Conservation (phyloP, 805 yeast genomes). For the Yamadazyma sp. region DNA sequence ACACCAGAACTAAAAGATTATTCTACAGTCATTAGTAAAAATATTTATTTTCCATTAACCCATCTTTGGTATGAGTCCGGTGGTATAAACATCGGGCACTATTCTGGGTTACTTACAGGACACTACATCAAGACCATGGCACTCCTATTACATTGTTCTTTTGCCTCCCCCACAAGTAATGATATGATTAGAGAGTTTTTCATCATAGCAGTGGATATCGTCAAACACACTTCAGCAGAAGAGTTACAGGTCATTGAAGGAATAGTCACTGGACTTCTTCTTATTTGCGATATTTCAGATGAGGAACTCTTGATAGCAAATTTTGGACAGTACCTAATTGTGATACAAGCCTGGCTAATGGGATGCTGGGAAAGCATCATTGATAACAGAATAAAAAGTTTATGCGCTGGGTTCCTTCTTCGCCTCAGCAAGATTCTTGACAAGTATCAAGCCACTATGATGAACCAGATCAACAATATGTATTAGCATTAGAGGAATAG, state of each 20-base stretch:
- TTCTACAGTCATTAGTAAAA: constrained; percentile 42
- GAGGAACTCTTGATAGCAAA: constrained; percentile 23
- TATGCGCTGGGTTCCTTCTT: constrained; percentile 42
- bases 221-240: constrained; percentile 21
- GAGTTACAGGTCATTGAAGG: constrained; percentile 39
- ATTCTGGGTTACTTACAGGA: constrained; percentile 51
- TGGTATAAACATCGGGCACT: constrained; percentile 50
- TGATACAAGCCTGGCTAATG: constrained; percentile 28
- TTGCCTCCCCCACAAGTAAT: constrained; percentile 46
- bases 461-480: constrained; percentile 31
- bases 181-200: constrained; percentile 61
- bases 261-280: constrained; percentile 35
- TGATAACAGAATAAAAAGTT: constrained; percentile 35
- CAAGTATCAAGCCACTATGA: constrained; percentile 27
- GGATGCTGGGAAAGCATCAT: constrained; percentile 35
- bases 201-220: constrained; percentile 27
- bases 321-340: constrained; percentile 21
- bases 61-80: constrained; percentile 51
- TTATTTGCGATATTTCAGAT: constrained; percentile 36
- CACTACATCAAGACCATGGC: constrained; percentile 63
- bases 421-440: constrained; percentile 24
- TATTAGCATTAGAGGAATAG: no score
- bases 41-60: constrained; percentile 55
- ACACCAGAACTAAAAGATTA: constrained; percentile 31
- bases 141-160: constrained; percentile 58